Evolutionary conservation across 257 asterid species (phyloP).

Genomic region (Solanum peruvianum): DNA sequence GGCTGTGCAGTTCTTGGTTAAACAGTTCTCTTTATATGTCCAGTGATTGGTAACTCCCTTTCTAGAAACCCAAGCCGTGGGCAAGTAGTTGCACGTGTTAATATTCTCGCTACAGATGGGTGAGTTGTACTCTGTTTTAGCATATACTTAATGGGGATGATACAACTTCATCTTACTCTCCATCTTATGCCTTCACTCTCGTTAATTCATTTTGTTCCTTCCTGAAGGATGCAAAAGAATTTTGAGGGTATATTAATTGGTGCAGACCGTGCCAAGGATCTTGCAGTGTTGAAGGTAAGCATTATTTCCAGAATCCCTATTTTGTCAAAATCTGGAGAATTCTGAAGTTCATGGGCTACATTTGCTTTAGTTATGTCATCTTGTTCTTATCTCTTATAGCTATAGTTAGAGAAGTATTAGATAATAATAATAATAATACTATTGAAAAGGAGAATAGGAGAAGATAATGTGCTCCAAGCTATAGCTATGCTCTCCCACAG

Average conservation of each 20-base stretch:
- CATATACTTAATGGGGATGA: neutral
- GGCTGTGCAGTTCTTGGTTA: neutral
- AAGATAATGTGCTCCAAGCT: neutral
- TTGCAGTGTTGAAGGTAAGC: slow-evolving; percentile 84
- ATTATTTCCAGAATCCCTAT: neutral
- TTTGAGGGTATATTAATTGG: slow-evolving; percentile 84
- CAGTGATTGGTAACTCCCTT: slow-evolving; percentile 95
- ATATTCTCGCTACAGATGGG: slow-evolving; percentile 90
- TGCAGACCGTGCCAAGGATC: slow-evolving; percentile 98
- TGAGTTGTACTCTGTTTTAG: slow-evolving; percentile 9
- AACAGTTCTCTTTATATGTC: slow-evolving; percentile 5
- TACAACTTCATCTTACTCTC: neutral
- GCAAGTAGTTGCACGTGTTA: slow-evolving; percentile 90
- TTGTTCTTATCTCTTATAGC: neutral
- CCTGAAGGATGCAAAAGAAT: slow-evolving; percentile 75
- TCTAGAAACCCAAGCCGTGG: slow-evolving; percentile 76
- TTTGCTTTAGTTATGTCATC: neutral
- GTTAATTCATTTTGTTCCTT: neutral
- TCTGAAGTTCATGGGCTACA: neutral
- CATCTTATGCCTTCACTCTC: neutral
- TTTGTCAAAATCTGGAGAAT: neutral
- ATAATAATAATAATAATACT: neutral
- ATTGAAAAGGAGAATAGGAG: neutral
- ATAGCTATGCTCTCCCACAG: neutral
- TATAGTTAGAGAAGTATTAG: neutral